These are phyloP conservation scores for Crithidia sp. DNA, from an alignment of 208 protist genomes.

Conservation along the genomic window DNA sequence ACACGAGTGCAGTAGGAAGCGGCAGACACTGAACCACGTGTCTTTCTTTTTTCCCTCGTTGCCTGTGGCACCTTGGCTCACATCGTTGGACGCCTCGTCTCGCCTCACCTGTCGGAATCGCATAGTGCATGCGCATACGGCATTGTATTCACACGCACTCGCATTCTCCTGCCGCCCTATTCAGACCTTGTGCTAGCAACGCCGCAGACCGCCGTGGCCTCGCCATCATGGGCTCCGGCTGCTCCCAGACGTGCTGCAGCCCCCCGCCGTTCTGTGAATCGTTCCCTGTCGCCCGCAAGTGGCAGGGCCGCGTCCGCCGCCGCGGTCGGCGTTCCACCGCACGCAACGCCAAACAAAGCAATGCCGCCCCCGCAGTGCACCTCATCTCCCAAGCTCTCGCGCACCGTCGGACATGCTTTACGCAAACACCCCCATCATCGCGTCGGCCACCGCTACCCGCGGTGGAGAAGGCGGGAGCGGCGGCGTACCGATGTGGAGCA, in stretches of 20 bases:
- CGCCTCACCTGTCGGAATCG: too few species aligned
- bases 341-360: background rate
- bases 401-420: background rate
- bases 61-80: too few species aligned
- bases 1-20: too few species aligned
- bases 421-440: background rate
- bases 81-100: too few species aligned
- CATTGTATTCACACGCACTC: background rate
- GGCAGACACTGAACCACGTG: too few species aligned
- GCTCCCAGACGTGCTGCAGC: background rate
- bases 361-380: background rate
- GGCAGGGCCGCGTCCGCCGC: background rate
- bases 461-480: background rate
- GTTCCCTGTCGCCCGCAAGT: background rate
- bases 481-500: background rate
- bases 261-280: constrained; percentile 3
- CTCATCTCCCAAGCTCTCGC: background rate
- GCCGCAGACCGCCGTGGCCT: background rate
- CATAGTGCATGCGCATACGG: background rate
- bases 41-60: too few species aligned
- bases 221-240: background rate
- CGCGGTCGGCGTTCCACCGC: background rate
- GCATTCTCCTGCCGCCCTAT: too few species aligned
- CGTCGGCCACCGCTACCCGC: too few species aligned
- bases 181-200: too few species aligned